A percentile compares a stretch with the other conserved stretches of the same genome.
These are phyloP conservation scores for Phoenix roebelenii DNA, from an alignment of 176 grass and related monocot species.

Conservation along the genomic window DNA sequence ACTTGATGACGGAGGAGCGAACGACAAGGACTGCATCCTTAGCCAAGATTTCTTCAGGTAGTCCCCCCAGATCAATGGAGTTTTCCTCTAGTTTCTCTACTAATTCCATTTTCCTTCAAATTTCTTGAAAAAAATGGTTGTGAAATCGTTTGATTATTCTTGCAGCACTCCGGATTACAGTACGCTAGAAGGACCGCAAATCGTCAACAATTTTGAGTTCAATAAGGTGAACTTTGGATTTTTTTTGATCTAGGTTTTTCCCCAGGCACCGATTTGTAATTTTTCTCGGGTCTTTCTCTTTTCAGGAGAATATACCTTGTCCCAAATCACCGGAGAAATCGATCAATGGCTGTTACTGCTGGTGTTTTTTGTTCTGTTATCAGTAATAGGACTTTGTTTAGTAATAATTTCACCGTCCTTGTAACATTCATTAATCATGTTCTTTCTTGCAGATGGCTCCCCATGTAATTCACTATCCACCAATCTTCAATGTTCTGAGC, in stretches of 20 bases:
- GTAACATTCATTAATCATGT: too few relatives aligned
- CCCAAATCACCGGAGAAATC: constrained; percentile 89
- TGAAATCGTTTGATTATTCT: not conserved
- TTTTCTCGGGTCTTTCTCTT: not conserved
- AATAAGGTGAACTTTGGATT: constrained; percentile 35
- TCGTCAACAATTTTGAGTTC: constrained; percentile 31
- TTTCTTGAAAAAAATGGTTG: constrained; percentile 3
- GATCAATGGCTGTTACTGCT: constrained; percentile 6
- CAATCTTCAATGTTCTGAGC: constrained; percentile 16
- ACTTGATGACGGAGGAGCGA: constrained; percentile 32
- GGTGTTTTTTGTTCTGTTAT: not conserved
- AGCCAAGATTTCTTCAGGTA: constrained; percentile 98
- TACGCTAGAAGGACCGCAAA: constrained; percentile 63
- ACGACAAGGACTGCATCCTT: constrained; percentile 77
- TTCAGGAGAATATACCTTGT: constrained; percentile 75
- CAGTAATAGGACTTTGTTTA: not conserved
- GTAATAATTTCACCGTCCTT: not conserved
- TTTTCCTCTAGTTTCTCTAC: not conserved
- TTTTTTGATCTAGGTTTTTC: not conserved
- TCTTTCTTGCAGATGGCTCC: constrained; percentile 23
- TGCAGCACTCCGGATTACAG: constrained; percentile 89
- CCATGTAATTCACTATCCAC: constrained; percentile 18
- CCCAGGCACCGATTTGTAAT: constrained; percentile 1
- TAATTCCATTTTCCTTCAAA: not conserved
- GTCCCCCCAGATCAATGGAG: not conserved